Evolutionary conservation across 2,329 filamentous ascomycete species (phyloP), one percentile per base, ranked within the genome.

Genomic region (Dactylellina drechsleri): DNA sequence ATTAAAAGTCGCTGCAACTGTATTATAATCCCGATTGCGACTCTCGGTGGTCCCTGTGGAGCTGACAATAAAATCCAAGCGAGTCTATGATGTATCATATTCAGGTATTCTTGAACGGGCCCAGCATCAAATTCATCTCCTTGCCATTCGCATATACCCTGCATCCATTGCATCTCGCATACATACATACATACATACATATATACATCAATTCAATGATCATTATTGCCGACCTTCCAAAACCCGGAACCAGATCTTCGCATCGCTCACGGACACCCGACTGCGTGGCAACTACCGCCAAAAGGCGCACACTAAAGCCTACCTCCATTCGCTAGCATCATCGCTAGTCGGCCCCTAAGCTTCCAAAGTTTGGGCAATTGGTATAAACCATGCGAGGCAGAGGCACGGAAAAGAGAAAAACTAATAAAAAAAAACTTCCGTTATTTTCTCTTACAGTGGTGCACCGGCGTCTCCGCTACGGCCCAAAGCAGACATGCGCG

Each of bases 341-440:
- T 20, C 49, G 12, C n/a, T 20, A 18, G 43, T 15, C 43, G 16
- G 16, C 15, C 43, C 20, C 49, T 52, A 18, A 52, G 5, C 31
- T 10, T 36, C 31, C 31, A 36, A 36, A 7, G 31, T 36, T 36
- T 36, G 31, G 31, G 31, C 31, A 7, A 36, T 36, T 10, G 10
- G 31, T 3, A 4, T 4, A 4, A 36, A 36, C 1, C 31, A 3
- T 4, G 2, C 3, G 3, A 8, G 6, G 31, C 6, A 36, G 10
- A 36, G 31, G 31, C 31, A 36, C 31, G 6, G 31, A 36, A 36
- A 36, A 36, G 10, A 36, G 10, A 36, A 36, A 36, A 36, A 36
- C 5, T 7, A 36, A 36, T 1, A 36, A 36, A 36, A 28, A 28
- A 58, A 59, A 59, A 45, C 36, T 59, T 59, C 56, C 56, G 56